Evolutionary conservation across 1,139 yeast genomes (phyloP).

Genomic region (Zygosaccharomyces sapae): DNA sequence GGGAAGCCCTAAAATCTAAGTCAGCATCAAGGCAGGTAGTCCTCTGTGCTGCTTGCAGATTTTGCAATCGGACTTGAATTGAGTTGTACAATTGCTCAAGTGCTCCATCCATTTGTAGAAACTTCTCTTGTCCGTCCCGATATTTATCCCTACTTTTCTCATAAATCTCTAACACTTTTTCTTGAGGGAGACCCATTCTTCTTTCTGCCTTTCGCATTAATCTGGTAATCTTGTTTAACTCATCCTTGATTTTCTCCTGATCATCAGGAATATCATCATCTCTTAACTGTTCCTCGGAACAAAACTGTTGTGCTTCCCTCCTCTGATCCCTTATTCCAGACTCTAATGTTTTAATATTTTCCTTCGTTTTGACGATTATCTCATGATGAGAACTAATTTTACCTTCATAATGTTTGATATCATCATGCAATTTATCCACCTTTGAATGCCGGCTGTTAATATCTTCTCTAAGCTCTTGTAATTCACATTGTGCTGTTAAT

Average conservation of each 20-base stretch:
- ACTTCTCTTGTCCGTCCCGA: slow-evolving; percentile 37
- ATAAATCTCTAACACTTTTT: slow-evolving; percentile 40
- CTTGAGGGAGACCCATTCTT: slow-evolving; percentile 43
- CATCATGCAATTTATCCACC: slow-evolving; percentile 27
- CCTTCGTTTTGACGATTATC: slow-evolving; percentile 25
- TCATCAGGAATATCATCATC: slow-evolving; percentile 31
- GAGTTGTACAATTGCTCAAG: slow-evolving; percentile 37
- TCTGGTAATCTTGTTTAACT: slow-evolving; percentile 37
- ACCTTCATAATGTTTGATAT: slow-evolving; percentile 19
- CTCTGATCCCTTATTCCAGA: slow-evolving; percentile 33
- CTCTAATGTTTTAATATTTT: slow-evolving; percentile 34
- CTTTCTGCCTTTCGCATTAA: slow-evolving; percentile 40
- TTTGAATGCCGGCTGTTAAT: slow-evolving; percentile 28
- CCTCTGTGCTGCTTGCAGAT: slow-evolving; percentile 47
- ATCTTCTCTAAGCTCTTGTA: slow-evolving; percentile 27
- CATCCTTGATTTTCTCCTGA: slow-evolving; percentile 37
- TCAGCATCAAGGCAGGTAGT: slow-evolving; percentile 45
- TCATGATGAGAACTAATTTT: slow-evolving; percentile 18
- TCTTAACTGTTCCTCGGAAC: slow-evolving; percentile 36
- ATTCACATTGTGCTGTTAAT: slow-evolving; percentile 10
- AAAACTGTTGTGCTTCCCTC: slow-evolving; percentile 38
- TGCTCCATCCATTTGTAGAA: slow-evolving; percentile 35
- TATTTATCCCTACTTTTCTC: slow-evolving; percentile 38
- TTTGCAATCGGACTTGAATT: slow-evolving; percentile 47
- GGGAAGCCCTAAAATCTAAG: slow-evolving; percentile 53